phyloP scores from a whole-genome alignment of 139 green algal genomes.

The Mychonastes homosphaera region DNA sequence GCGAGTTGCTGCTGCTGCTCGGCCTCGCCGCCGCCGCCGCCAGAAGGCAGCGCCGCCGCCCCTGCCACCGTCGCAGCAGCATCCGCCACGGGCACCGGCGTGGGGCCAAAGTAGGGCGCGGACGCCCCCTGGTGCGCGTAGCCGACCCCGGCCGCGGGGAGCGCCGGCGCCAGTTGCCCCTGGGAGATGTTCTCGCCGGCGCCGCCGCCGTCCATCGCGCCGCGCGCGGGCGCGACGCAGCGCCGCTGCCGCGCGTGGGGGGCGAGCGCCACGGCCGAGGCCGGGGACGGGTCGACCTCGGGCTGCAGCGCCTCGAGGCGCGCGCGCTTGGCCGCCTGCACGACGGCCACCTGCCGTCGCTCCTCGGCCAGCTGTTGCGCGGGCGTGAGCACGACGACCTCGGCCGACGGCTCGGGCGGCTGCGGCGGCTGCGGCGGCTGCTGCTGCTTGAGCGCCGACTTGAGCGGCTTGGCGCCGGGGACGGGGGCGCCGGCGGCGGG shows the following conservation, averaged over 20 bases:
- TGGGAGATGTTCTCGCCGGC: conserved; percentile 22
- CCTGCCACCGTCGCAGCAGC: too few relatives aligned
- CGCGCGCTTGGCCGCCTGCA: conserved; percentile 11
- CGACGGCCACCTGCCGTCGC: not conserved
- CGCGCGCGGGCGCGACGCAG: conserved; percentile 4
- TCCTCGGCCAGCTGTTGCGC: conserved; percentile 2
- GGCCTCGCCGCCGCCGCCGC: too few relatives aligned
- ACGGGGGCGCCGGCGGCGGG: not conserved
- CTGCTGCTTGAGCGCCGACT: not conserved
- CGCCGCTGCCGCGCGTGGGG: not conserved
- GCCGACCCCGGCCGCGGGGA: too few relatives aligned
- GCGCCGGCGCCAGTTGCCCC: conserved; percentile 19
- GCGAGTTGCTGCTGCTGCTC: too few relatives aligned
- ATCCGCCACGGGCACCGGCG: too few relatives aligned
- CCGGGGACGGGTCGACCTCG: too few relatives aligned
- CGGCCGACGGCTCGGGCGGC: conserved; percentile 1
- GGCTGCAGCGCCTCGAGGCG: conserved; percentile 1
- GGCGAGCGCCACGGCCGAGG: not conserved
- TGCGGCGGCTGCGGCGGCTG: not conserved
- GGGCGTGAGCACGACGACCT: not conserved
- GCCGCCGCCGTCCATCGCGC: not conserved
- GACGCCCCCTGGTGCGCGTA: too few relatives aligned
- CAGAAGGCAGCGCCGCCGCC: too few relatives aligned
- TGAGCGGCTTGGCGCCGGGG: conserved; percentile 3
- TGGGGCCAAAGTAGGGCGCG: too few relatives aligned